Evolutionary conservation across 768 basidiomycete species (phyloP), one percentile per base, ranked within the genome.

Genomic region (Auriscalpium orientale): DNA sequence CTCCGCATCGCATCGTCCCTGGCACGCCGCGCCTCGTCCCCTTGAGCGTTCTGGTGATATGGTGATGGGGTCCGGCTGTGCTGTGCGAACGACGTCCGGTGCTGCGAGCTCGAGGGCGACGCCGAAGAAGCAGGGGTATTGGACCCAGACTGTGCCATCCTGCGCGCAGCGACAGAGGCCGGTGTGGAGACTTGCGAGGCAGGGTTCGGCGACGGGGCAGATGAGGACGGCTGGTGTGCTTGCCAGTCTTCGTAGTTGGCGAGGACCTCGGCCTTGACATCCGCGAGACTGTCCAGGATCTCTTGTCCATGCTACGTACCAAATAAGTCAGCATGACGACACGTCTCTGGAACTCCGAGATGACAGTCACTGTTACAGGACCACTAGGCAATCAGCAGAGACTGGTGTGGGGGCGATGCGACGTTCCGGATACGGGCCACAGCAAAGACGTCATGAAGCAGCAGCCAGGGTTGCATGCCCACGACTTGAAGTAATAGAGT

Each of bases 281-380:
- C 76, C 49, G 81, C 74, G 35, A 92, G 79, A 59, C 75, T 76
- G 57, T 81, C 77, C 46, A 91, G 77, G 51, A 91, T 87, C 55
- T 87, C 79, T 65, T 88, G 82, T 16, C 88, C 88, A 54, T 89
- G 86, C 86, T 89, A 68, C 60, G 56, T 64, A 54, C 54, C 35
- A 62, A 57, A 56, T 59, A 56, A 51, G 43, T 34, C 35, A 54
- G 28, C 28, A 28, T 28, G 28, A 28, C 28, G 28, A 28, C 28
- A 28, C 28, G 28, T 28, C 28, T 28, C 28, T 28, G 7, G 28
- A 28, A 28, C 28, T 28, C 28, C 28, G 28, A 28, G 28, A 7
- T 28, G 28, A 28, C 28, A 5, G 28, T 28, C 28, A 28, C 28
- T 28, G 7, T 28, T 28, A 28, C 28, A 28, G 28, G 7, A 7